Base-by-base conservation (phyloP, 768 basidiomycete species). In the Wakefieldia striispora region DNA sequence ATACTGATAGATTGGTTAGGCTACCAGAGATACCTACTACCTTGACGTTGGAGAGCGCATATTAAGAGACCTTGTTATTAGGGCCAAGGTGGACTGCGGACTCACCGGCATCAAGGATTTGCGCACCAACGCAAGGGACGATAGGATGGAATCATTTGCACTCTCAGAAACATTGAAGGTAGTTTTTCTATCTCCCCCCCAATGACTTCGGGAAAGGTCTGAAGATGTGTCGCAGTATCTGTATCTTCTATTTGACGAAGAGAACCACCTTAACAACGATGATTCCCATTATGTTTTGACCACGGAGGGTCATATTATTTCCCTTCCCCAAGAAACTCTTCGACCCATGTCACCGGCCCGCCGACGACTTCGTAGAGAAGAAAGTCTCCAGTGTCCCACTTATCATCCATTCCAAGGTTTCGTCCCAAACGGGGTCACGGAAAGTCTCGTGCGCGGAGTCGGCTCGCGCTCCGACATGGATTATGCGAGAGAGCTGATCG, bases 71-170 rank as follows among this genome's bases (percentile, higher is more conserved):
- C 66, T 98, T 24, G 78, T 72, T 19, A 72, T 76, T 10, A 79
- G 93, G 40, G 75, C 91, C 16, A 89, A 84, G 67, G 91, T 94
- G 4, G 76, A 80, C 11, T 98, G 95, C 64, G 95, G 95, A 2
- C 74, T 98, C 39, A 79, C 88, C 6, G 85, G 90, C 8, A 83
- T 98, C 49, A 74, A 77, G 56, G 88, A 97, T 67, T 77, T 97
- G 3, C 75, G 85, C 36, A 83, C 75, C 26, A 88, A 91, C 57
- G 75, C 82, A 58, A 81, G 80, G 16, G 92, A 95, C 55, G 92
- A 98, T 61, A 81, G 95, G 51, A 98, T 98, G 97, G 97, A 98
- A 67, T 92, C 89, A 5, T 99, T 98, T 66, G 83, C 83, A n/a
- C 75, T 97, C 27, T 93, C 91, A 3, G 95, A 95, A 70, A 93